Evolutionary conservation across 2,329 filamentous ascomycete genomes (phyloP), one percentile per base, ranked within the genome.

Genomic region (Claviceps sp.): DNA sequence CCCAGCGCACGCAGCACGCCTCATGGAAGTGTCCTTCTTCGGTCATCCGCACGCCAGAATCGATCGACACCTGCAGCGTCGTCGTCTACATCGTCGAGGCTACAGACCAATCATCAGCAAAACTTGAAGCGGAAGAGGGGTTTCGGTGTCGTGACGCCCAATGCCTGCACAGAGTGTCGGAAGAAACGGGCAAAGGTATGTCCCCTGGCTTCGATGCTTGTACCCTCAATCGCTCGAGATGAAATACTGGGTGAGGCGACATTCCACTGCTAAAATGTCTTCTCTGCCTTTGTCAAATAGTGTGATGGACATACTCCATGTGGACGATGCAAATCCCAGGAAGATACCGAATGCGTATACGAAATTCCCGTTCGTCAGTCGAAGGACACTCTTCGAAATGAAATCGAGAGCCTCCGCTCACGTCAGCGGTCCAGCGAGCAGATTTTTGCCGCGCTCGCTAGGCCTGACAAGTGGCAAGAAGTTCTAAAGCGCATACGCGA

Each of bases 321-420:
- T 56, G 69, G 70, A 38, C 70, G 80, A 55, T 84, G 80, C 64
- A 72, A 68, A 53, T 56, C 66, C 0, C 78, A 82, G 56, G 75
- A 73, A 51, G 74, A 76, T 37, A 65, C 73, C 41, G 73, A 80
- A 24, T 84, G 80, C 55, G 61, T 80, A 24, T 84, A 84, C 66
- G 78, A 83, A 57, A 61, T 81, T 7, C 80, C 80, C 0, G 74
- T 83, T 5, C 78, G 80, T 45, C 79, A 82, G 57, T 82, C 79
- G 11, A 84, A 84, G 55, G 80, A 82, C 55, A 73, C 75, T 50
- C 70, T 84, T 5, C 74, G 80, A 45, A 69, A 68, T 59, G 80
- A 83, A 59, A 80, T 83, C 54, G 80, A 83, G 50, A 65, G 65
- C 26, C 65, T 84, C 39, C 76, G 76, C 47, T 70, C 70, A 16